These are phyloP conservation scores for Albifimbria verrucaria DNA, from an alignment of 2,329 filamentous ascomycete genomes.

Conservation along the genomic window DNA sequence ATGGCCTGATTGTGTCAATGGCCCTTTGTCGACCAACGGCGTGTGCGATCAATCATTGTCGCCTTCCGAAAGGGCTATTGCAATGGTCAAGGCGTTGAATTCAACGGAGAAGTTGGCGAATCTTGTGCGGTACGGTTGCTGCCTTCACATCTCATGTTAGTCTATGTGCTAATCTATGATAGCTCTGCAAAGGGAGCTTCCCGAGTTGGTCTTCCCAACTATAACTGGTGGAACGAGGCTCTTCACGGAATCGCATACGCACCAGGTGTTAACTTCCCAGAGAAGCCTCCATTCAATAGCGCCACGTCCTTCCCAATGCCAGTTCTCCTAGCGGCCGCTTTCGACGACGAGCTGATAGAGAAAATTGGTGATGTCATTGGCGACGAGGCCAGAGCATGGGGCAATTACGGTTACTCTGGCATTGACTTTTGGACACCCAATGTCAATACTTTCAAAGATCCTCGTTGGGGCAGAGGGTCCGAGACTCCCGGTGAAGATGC, in stretches of 20 bases:
- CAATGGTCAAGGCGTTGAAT: slow-evolving; percentile 1
- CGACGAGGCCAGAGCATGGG: slow-evolving; percentile 64
- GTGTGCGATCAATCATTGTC: neutral
- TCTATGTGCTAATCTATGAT: neutral
- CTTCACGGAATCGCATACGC: slow-evolving; percentile 58
- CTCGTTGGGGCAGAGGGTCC: slow-evolving; percentile 59
- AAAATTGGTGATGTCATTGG: slow-evolving; percentile 52
- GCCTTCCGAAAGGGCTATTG: neutral
- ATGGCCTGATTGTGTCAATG: neutral
- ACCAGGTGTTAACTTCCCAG: slow-evolving; percentile 40
- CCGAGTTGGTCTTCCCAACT: slow-evolving; percentile 49
- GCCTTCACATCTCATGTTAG: neutral
- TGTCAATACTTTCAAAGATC: slow-evolving; percentile 63
- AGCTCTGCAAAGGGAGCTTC: neutral
- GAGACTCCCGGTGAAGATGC: slow-evolving; percentile 60
- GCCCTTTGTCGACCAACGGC: neutral
- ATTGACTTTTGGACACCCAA: slow-evolving; percentile 65
- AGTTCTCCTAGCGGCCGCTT: slow-evolving; percentile 58
- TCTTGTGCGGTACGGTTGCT: neutral
- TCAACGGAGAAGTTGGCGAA: neutral
- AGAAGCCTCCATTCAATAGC: slow-evolving; percentile 43
- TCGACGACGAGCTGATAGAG: slow-evolving; percentile 60
- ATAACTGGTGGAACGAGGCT: slow-evolving; percentile 61
- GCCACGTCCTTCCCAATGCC: slow-evolving; percentile 65
- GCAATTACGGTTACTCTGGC: slow-evolving; percentile 53